Evolutionary conservation across 2,329 filamentous ascomycete species (phyloP).

Genomic region (Aureobasidium sp.): DNA sequence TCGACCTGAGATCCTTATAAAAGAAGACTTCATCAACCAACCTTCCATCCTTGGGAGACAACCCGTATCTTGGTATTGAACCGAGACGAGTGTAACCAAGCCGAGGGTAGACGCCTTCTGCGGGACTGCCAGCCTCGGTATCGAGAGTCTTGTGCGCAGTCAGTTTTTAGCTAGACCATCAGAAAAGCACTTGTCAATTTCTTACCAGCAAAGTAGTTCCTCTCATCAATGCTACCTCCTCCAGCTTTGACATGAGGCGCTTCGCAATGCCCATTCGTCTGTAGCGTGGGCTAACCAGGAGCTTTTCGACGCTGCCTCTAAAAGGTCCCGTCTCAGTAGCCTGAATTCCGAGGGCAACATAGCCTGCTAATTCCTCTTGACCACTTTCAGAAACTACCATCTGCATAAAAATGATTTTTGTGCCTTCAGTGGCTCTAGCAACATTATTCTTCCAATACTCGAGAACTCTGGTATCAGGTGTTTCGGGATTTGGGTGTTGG

Average conservation of each 20-base stretch:
- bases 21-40: slow-evolving; percentile 50
- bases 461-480: slow-evolving; percentile 38
- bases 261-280: slow-evolving; percentile 47
- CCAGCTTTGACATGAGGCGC: slow-evolving; percentile 47
- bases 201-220: slow-evolving; percentile 50
- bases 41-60: slow-evolving; percentile 41
- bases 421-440: slow-evolving; percentile 40
- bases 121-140: slow-evolving; percentile 45
- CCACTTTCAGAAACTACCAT: slow-evolving; percentile 12
- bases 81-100: slow-evolving; percentile 53
- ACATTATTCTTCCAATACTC: slow-evolving; percentile 51
- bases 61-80: slow-evolving; percentile 47
- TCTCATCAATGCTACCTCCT: slow-evolving; percentile 44
- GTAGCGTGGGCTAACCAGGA: slow-evolving; percentile 49
- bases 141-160: slow-evolving; percentile 41
- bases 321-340: slow-evolving; percentile 50
- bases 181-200: slow-evolving; percentile 18
- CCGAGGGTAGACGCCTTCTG: slow-evolving; percentile 47
- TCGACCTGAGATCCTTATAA: slow-evolving; percentile 47
- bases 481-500: slow-evolving; percentile 34
- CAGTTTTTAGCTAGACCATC: slow-evolving; percentile 3
- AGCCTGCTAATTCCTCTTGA: slow-evolving; percentile 44
- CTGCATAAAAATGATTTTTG: slow-evolving; percentile 43
- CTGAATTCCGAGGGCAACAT: slow-evolving; percentile 49
- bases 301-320: slow-evolving; percentile 49